Conservation (phyloP, 2,329 filamentous ascomycete species). For the Tolypocladium pustulatum region DNA sequence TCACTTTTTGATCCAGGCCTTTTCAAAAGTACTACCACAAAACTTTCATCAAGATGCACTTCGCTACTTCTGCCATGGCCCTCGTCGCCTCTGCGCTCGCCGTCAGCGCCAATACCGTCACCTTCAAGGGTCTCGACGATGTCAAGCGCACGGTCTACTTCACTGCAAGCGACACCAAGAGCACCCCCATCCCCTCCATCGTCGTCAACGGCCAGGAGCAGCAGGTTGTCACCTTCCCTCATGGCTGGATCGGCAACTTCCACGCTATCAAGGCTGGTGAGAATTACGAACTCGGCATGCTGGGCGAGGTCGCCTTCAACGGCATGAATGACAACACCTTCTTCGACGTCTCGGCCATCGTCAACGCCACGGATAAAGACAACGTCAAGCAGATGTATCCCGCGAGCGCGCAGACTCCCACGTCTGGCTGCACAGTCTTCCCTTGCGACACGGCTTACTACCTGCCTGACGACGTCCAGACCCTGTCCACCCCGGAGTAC, state of each 20-base stretch:
- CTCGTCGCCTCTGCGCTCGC: slow-evolving; percentile 31
- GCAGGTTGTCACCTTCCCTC: slow-evolving; percentile 30
- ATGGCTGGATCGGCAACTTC: slow-evolving; percentile 38
- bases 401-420: slow-evolving; percentile 18
- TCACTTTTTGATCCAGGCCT: neutral
- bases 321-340: slow-evolving; percentile 38
- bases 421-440: slow-evolving; percentile 41
- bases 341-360: slow-evolving; percentile 50
- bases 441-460: slow-evolving; percentile 46
- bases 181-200: slow-evolving; percentile 23
- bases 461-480: slow-evolving; percentile 42
- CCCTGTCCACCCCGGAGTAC: slow-evolving; percentile 36
- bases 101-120: slow-evolving; percentile 38
- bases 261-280: slow-evolving; percentile 36
- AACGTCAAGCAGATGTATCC: slow-evolving; percentile 48
- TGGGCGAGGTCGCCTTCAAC: slow-evolving; percentile 39
- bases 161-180: slow-evolving; percentile 28
- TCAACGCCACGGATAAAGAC: slow-evolving; percentile 35
- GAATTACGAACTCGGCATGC: slow-evolving; percentile 34
- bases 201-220: slow-evolving; percentile 26
- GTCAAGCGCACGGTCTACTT: slow-evolving; percentile 39
- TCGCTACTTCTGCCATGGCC: slow-evolving; percentile 33
- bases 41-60: slow-evolving; percentile 39
- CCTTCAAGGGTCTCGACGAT: slow-evolving; percentile 48
- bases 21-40: slow-evolving; percentile 5